Evolutionary conservation across 108 stramenopile genomes (phyloP).

Genomic region (Cyclostephanos invisitatus): DNA sequence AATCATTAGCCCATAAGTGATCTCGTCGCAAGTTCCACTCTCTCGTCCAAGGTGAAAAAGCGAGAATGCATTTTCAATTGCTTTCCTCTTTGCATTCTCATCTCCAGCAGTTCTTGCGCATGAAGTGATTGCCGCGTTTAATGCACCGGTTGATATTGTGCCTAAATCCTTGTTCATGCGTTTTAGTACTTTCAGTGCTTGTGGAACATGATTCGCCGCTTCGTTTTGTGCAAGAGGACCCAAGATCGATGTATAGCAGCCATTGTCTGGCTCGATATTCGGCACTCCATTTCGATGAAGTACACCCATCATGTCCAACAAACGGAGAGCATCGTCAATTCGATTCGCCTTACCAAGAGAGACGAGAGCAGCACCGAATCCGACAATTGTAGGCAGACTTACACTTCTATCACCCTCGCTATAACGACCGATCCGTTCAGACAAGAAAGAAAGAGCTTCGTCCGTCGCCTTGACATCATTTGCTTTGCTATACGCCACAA

Average conservation of each 20-base stretch:
- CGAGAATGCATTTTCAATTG: constrained; percentile 26
- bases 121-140: constrained; percentile 45
- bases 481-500: constrained; percentile 33
- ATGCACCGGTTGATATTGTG: constrained; percentile 7
- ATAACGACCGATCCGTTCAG: constrained; percentile 22
- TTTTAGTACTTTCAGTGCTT: constrained; percentile 25
- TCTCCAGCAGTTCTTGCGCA: constrained; percentile 26
- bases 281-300: constrained; percentile 10
- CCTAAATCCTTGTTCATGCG: constrained; percentile 28
- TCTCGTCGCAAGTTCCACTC: constrained; percentile 12
- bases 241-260: constrained; percentile 38
- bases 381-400: constrained; percentile 39
- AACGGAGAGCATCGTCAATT: constrained; percentile 29
- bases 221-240: constrained; percentile 21
- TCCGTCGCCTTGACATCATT: constrained; percentile 25
- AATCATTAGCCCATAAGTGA: constrained; percentile 40
- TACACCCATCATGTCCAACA: constrained; percentile 30
- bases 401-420: constrained; percentile 17
- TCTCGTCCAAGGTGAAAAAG: constrained; percentile 24
- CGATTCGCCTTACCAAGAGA: constrained; percentile 21
- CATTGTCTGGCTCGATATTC: constrained; percentile 27
- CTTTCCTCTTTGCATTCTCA: constrained; percentile 23
- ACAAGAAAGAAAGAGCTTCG: constrained; percentile 24
- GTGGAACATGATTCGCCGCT: constrained; percentile 19
- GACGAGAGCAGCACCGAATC: constrained; percentile 33